Evolutionary conservation across 192 early-diverging fungal genomes (phyloP).

Genomic region (Gamsiella multidivaricata): DNA sequence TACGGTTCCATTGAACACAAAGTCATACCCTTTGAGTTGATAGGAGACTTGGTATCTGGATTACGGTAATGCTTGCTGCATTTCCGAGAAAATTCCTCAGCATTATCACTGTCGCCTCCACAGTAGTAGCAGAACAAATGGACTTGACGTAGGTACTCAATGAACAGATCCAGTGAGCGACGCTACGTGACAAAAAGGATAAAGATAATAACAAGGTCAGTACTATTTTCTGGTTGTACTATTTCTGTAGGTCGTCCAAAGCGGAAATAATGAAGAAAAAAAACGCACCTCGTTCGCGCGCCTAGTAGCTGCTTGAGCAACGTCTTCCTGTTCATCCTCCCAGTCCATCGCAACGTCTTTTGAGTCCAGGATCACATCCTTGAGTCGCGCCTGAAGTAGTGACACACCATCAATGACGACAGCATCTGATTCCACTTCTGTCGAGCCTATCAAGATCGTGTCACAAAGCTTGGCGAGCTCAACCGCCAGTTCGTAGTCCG

Average conservation of each 20-base stretch:
- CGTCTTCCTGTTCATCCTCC: slow-evolving; percentile 29
- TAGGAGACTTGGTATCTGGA: slow-evolving; percentile 33
- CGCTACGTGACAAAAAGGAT: slow-evolving; percentile 7
- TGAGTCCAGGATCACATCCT: slow-evolving; percentile 26
- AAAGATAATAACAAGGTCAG: not conserved
- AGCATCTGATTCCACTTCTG: slow-evolving; percentile 23
- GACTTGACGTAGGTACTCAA: slow-evolving; percentile 89
- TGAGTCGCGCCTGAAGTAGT: slow-evolving; percentile 19
- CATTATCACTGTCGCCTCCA: slow-evolving; percentile 80
- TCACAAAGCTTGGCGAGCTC: slow-evolving; percentile 69
- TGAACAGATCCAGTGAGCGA: slow-evolving; percentile 77
- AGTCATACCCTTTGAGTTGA: slow-evolving; percentile 23
- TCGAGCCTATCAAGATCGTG: slow-evolving; percentile 51
- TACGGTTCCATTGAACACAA: not conserved
- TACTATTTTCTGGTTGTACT: not conserved
- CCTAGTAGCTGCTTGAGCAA: slow-evolving; percentile 8
- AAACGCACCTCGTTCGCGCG: slow-evolving; percentile 25
- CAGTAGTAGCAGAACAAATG: slow-evolving; percentile 98
- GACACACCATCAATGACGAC: slow-evolving; percentile 22
- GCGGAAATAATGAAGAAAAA: not conserved
- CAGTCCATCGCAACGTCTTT: slow-evolving; percentile 28
- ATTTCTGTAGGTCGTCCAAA: too few species aligned
- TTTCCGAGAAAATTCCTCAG: slow-evolving; percentile 88
- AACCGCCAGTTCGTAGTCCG: slow-evolving; percentile 77
- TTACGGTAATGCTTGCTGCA: slow-evolving; percentile 61